These are phyloP conservation scores for Phialophora verrucosa DNA, from an alignment of 2,329 filamentous ascomycete species.

Conservation along the genomic window DNA sequence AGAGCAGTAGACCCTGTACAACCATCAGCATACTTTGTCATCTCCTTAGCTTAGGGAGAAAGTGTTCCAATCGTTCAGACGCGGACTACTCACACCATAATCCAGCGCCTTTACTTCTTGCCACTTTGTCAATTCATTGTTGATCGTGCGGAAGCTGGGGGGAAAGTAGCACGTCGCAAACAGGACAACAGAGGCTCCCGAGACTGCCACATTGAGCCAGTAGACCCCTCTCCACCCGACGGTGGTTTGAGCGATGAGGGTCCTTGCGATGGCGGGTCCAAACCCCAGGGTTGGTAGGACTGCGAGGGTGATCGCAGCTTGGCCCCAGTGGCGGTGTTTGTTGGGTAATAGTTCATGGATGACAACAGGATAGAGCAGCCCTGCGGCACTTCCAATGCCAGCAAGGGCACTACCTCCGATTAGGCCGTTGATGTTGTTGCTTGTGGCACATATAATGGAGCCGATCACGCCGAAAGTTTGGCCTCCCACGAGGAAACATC, in stretches of 20 bases:
- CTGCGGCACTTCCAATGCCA: constrained; percentile 47
- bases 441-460: constrained; percentile 47
- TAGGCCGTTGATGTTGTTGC: constrained; percentile 45
- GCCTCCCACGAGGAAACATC: constrained; percentile 45
- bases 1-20: constrained; percentile 50
- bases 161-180: constrained; percentile 57
- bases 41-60: too few relatives aligned
- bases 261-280: constrained; percentile 55
- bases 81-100: constrained; percentile 41
- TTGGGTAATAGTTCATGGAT: constrained; percentile 50
- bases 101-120: constrained; percentile 54
- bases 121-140: constrained; percentile 43
- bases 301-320: constrained; percentile 45
- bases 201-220: constrained; percentile 56
- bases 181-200: constrained; percentile 48
- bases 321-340: constrained; percentile 46
- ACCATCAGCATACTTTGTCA: not conserved
- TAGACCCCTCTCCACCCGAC: constrained; percentile 58
- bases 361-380: constrained; percentile 49
- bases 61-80: not conserved
- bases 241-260: constrained; percentile 51
- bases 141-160: constrained; percentile 55
- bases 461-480: constrained; percentile 46
- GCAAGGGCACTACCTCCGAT: constrained; percentile 48
- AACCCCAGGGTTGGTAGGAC: constrained; percentile 44